Base-by-base conservation (phyloP, 2,329 filamentous ascomycete genomes). In the Fusarium concolor region DNA sequence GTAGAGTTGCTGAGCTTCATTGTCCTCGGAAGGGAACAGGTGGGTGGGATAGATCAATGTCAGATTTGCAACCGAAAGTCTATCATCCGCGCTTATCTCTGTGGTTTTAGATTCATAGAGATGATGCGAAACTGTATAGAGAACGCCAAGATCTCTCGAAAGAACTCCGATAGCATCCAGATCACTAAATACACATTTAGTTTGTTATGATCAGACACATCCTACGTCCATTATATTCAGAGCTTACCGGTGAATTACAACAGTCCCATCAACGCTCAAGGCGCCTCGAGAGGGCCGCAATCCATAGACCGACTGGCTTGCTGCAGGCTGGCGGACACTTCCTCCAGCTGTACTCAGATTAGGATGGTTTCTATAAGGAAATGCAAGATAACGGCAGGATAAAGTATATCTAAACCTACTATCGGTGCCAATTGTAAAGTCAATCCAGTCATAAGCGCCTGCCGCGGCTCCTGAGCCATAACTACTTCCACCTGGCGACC, bases 201-300 rank as follows among this genome's bases (percentile, higher is more conserved):
- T 1, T n/a, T 28, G 11, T 11, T 4, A 18, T 2, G 7, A 10
- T 10, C 18, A 0, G 2, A 10, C 4, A 1, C 1, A 5, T 11
- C 2, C 11, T 14, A 2, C 11, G 10, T 4, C 0, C 1, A 6
- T 14, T 12, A 0, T 4, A 3, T 5, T 17, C 2, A 3, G 14
- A 28, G 41, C 41, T 14, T 5, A 10, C 17, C 41, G 12, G 14
- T 18, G 11, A 5, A 15, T 28, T 2, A 28, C 4, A 26, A 18
- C 2, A 26, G 42, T 28, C 9, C 2, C 11, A n/a, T 18, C 5
- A 2, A 6, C 11, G 4, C 42, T 18, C 7, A 44, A 17, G 4
- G 4, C 12, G 12, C 4, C 4, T 10, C 1, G 6, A 6, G 5
- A 24, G 5, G 24, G 11, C 9, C 24, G 5, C 22, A 28, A 24